Base-by-base conservation (phyloP, 2,329 filamentous ascomycete species). In the Claviceps cyperi region DNA sequence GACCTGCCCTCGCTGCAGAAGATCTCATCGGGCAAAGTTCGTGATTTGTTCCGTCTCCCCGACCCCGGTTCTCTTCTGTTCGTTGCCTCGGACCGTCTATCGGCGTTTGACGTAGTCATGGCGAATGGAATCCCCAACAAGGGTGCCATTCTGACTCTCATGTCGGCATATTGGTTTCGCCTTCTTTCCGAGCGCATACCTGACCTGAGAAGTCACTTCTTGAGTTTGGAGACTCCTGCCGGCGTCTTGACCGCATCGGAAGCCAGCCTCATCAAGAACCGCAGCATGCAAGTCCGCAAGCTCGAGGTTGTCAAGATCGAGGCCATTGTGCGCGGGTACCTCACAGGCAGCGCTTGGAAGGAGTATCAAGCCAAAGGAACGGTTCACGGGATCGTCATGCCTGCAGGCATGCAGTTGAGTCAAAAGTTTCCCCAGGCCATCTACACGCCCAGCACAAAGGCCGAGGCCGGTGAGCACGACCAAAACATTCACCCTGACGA, bases 71-170 rank as follows among this genome's bases (percentile, higher is more conserved):
- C 79, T 2, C 77, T 94, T 4, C 81, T 94, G 51, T 91, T 95
- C 63, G 81, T 90, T 50, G 84, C 86, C 22, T 85, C 86, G 14
- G 90, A 96, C 70, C 84, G 92, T 57, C 92, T 96, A 65, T 95
- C 88, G 22, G 92, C 92, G 50, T 97, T 91, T 73, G 91, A 97
- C 75, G 88, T 94, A 58, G 80, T 94, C 58, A 81, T 94, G 75
- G 71, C 78, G 59, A 96, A 92, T 59, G 71, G 71, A 55, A 70
- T 77, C 47, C 69, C 71, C 44, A 61, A 69, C 61, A 80, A 80
- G 68, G 77, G 77, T 56, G 63, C 65, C 52, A 66, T 78, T 48
- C 67, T 78, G 47, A 74, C 70, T 28, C 60, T 64, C 45, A 57
- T 66, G 38, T 70, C 67, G 1, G 60, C 71, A 14, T 71, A 76